Conservation (phyloP, 345 rosid species). For the Heritiera fomes region DNA sequence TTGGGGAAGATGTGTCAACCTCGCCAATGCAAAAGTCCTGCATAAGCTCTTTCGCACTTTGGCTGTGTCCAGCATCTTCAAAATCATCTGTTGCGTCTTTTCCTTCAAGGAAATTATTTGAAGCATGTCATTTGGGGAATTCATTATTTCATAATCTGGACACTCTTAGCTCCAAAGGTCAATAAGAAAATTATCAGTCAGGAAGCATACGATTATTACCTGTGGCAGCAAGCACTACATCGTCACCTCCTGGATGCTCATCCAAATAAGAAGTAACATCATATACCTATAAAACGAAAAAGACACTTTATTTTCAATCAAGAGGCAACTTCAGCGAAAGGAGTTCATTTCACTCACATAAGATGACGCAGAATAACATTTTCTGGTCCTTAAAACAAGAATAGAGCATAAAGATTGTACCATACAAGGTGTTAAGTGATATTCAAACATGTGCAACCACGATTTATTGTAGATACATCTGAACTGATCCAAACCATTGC, state of each 20-base stretch:
- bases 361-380: neutral
- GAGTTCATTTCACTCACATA: neutral
- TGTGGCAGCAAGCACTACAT: constrained; percentile 67
- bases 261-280: constrained; percentile 82
- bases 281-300: constrained; percentile 57
- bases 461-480: neutral
- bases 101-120: constrained; percentile 37
- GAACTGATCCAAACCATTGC: neutral
- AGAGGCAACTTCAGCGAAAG: neutral
- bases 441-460: neutral
- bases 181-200: neutral
- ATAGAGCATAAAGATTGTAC: constrained; percentile 1
- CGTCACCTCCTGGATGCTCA: constrained; percentile 96
- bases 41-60: constrained; percentile 67
- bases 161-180: neutral
- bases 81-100: constrained; percentile 85
- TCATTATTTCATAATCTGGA: neutral
- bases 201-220: constrained; percentile 43
- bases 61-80: constrained; percentile 90
- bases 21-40: constrained; percentile 70
- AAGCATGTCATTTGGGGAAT: constrained; percentile 20
- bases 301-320: neutral
- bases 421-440: neutral
- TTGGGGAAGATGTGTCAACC: constrained; percentile 52
- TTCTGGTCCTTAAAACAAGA: neutral